These are phyloP conservation scores for Entomortierella lignicola DNA, from an alignment of 192 early-diverging fungal species.

Conservation along the genomic window DNA sequence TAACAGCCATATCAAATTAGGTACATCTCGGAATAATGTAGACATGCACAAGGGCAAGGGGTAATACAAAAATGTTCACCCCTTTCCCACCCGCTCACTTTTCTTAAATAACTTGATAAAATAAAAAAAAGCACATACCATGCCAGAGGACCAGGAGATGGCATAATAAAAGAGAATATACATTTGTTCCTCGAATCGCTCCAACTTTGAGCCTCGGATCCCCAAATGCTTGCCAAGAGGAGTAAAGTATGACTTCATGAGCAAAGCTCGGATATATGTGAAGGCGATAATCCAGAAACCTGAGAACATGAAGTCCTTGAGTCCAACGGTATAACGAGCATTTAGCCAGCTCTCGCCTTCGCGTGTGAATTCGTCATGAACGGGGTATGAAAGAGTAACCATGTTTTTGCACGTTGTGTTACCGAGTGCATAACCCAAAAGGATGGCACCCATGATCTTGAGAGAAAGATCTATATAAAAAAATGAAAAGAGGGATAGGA, in stretches of 20 bases:
- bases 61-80: too few species aligned
- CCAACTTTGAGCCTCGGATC: conserved; percentile 48
- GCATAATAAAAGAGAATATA: conserved; percentile 76
- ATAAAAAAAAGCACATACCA: conserved; percentile 55
- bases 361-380: conserved; percentile 26
- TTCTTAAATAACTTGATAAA: not conserved
- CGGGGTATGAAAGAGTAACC: conserved; percentile 24
- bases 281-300: conserved; percentile 74
- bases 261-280: conserved; percentile 67
- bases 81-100: not conserved
- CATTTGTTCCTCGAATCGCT: conserved; percentile 79
- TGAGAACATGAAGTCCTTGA: conserved; percentile 70
- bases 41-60: not conserved
- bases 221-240: conserved; percentile 57
- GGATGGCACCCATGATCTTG: conserved; percentile 23
- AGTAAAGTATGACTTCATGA: conserved; percentile 64
- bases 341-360: conserved; percentile 30
- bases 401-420: conserved; percentile 24
- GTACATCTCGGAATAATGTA: not conserved
- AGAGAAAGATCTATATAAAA: conserved; percentile 37
- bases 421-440: conserved; percentile 27
- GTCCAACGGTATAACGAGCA: conserved; percentile 61
- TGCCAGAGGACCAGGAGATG: conserved; percentile 69
- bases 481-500: too few species aligned
- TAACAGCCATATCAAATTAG: not conserved